Percentiles rank a stretch among this genome's conserved stretches.
These are phyloP conservation scores for Rhizophora apiculata DNA, from an alignment of 345 rosid genomes.

Conservation along the genomic window DNA sequence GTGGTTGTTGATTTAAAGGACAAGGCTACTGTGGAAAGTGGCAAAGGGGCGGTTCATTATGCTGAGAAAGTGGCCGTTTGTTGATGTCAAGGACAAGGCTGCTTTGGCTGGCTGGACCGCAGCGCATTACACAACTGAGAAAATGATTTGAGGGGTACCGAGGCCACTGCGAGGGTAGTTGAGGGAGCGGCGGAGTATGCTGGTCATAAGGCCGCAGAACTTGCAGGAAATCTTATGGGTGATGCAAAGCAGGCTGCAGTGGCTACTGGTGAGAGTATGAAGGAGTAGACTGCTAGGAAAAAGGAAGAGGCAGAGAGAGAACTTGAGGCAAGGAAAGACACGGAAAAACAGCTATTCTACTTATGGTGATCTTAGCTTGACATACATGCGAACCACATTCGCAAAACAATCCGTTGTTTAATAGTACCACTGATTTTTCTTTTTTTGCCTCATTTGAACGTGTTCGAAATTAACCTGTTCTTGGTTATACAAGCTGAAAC, in stretches of 20 bases:
- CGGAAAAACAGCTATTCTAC: conserved; percentile 27
- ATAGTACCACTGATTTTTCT: too few species aligned
- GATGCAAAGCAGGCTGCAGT: conserved; percentile 58
- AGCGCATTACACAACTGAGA: conserved; percentile 56
- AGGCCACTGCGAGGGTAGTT: conserved; percentile 48
- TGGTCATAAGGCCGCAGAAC: conserved; percentile 57
- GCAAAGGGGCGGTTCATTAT: too few species aligned
- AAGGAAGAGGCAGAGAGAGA: conserved; percentile 60
- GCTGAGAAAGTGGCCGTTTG: conserved; percentile 39
- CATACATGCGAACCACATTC: too few species aligned
- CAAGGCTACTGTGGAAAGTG: conserved; percentile 34
- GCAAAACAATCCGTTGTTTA: too few species aligned
- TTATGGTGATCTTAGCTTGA: too few species aligned
- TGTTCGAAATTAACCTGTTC: too few species aligned
- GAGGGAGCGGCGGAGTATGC: conserved; percentile 43
- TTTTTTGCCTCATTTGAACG: too few species aligned
- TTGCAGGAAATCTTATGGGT: conserved; percentile 56
- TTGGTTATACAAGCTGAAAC: too few species aligned
- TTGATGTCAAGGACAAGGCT: conserved; percentile 51
- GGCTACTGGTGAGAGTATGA: conserved; percentile 47
- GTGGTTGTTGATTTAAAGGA: conserved; percentile 48
- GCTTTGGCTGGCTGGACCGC: conserved; percentile 66
- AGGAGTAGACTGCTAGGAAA: conserved; percentile 66
- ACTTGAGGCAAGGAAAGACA: conserved; percentile 27
- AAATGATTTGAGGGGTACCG: conserved; percentile 56